Evolutionary conservation across 768 basidiomycete species (phyloP).

Genomic region (Suillus lakei): DNA sequence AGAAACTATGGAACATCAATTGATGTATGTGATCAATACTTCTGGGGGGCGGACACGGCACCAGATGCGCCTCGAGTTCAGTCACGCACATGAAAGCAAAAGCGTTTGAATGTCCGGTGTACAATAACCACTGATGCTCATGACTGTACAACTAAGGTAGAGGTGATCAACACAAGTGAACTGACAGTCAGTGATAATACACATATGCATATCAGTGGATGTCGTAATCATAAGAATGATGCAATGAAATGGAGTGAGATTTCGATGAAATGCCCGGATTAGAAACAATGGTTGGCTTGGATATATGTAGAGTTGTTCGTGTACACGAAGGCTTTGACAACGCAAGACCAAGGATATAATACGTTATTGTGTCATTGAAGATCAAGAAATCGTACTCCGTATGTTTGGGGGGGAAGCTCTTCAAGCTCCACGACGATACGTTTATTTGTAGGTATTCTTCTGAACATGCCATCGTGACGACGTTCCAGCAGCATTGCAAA

Average conservation of each 20-base stretch:
- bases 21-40: no score
- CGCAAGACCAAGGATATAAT: background rate
- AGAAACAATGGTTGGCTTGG: background rate
- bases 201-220: background rate
- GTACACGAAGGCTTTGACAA: background rate
- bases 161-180: background rate
- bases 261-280: background rate
- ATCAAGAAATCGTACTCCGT: background rate
- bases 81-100: no score
- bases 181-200: background rate
- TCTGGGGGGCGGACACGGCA: no score
- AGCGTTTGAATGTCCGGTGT: background rate
- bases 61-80: no score
- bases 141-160: background rate
- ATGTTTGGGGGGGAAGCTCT: background rate
- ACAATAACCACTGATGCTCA: background rate
- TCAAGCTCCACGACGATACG: background rate
- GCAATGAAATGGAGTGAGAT: no score
- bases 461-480: background rate
- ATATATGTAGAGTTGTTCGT: background rate
- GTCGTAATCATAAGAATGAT: background rate
- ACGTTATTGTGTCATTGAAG: background rate
- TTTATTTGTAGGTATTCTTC: background rate
- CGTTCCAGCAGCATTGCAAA: background rate
- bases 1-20: no score